phyloP scores from a whole-genome alignment of 1,284 basidiomycete species.

The Apiotrichum montevideense region DNA sequence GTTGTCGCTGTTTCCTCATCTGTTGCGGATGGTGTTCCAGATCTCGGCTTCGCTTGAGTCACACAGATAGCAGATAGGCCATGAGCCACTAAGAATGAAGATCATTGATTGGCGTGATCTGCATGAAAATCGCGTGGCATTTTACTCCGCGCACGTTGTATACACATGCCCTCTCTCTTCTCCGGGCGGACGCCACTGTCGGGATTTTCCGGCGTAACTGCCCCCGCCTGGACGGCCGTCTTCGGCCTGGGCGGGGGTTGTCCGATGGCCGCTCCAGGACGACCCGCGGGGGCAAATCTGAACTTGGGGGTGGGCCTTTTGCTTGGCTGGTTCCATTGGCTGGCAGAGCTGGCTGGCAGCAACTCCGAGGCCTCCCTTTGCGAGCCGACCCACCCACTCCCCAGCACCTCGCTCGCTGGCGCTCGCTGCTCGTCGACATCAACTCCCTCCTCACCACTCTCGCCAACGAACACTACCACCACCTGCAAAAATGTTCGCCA shows the following conservation, averaged over 20 bases:
- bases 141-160: no score
- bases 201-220: constrained; percentile 8
- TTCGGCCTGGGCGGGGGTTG: not conserved
- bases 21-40: no score
- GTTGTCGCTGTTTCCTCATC: no score
- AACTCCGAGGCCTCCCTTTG: not conserved
- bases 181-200: constrained; percentile 11
- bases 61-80: no score
- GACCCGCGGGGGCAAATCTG: no score
- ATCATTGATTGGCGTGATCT: no score
- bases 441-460: constrained; percentile 11
- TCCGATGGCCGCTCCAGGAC: no score
- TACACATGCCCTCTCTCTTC: no score
- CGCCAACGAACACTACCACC: constrained; percentile 9
- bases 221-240: not conserved
- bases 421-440: constrained; percentile 7
- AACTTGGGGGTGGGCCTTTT: not conserved
- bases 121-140: no score
- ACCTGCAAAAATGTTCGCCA: constrained; percentile 61
- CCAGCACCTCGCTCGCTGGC: not conserved
- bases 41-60: no score
- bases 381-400: not conserved
- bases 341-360: not conserved
- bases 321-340: not conserved
- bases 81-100: no score